Percentiles rank a stretch among this genome's conserved stretches.
phyloP scores from a whole-genome alignment of 495 filamentous ascomycete species.

The Penicillium verhagenii region DNA sequence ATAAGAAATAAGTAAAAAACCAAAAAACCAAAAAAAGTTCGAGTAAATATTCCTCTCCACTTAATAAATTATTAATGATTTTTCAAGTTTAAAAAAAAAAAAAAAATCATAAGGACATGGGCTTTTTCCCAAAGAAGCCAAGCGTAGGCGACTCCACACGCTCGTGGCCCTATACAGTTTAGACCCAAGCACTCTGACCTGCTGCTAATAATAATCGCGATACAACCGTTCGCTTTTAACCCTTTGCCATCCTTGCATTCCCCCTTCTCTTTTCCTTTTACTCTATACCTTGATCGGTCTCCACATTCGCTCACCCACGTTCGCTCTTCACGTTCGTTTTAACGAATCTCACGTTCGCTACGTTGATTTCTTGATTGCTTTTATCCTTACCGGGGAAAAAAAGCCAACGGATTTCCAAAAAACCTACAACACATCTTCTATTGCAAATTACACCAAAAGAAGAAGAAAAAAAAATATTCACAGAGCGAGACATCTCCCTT shows the following conservation, averaged over 20 bases:
- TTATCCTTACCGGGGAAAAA: slow-evolving; percentile 13
- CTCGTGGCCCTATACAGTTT: slow-evolving; percentile 27
- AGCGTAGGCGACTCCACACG: slow-evolving; percentile 19
- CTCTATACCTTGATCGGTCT: slow-evolving; percentile 36
- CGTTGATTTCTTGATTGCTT: slow-evolving; percentile 21
- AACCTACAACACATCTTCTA: slow-evolving; percentile 2
- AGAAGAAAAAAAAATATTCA: neutral
- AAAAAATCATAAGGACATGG: slow-evolving; percentile 2
- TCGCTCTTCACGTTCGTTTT: slow-evolving; percentile 50
- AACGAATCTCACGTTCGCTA: slow-evolving; percentile 49
- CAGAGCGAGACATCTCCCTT: neutral
- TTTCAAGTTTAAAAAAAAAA: neutral
- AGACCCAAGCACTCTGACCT: slow-evolving; percentile 27
- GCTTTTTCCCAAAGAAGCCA: slow-evolving; percentile 10
- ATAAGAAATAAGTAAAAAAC: neutral
- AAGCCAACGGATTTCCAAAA: no score
- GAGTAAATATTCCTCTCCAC: no score
- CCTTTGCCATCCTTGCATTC: slow-evolving; percentile 29
- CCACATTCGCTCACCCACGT: slow-evolving; percentile 44
- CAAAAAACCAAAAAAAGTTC: neutral
- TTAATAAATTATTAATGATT: no score
- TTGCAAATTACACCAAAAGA: no score
- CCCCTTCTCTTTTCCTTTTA: slow-evolving; percentile 17
- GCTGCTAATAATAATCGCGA: slow-evolving; percentile 33
- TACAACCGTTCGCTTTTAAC: slow-evolving; percentile 22